Base-by-base conservation (phyloP, 225 moss, liverwort and hornwort species). In the Straminergon stramineum region DNA sequence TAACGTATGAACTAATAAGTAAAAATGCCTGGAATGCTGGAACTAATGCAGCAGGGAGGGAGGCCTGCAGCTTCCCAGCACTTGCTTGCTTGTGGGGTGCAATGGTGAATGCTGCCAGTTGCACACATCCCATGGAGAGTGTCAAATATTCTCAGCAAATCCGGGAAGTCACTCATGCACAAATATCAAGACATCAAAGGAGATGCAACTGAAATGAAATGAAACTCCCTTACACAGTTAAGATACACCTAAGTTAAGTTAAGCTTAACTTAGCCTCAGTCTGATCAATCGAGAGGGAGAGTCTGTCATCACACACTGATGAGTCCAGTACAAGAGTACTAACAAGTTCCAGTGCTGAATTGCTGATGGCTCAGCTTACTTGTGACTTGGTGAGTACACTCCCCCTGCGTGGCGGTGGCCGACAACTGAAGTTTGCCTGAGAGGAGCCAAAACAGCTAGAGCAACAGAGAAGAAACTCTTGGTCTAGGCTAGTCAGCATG, bases 381-480 rank as follows among this genome's bases (percentile, higher is more conserved):
- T 19, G 55, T 28, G 68, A n/a, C 27, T 57, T 17, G 57, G 57
- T 17, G 34, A 35, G 48, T 45, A 74, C 45, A 17, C 45, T 74
- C 13, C 20, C 76, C n/a, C n/a, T 18, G 52, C 3, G 0, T 2
- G 0, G 73, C 9, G 0, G 52, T 20, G 37, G 15, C 3, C 0
- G 9, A 27, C 79, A 27, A 79, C 79, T 16, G 57, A 81, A 58
- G 4, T 81, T 31, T 1, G n/a, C n/a, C n/a, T n/a, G 41, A 61
- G 60, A 37, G 26, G 27, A 41, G 14, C 10, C 0, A 9, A 81
- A 31, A 9, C 9, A 18, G n/a, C n/a, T n/a, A n/a, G 34, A 51
- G 32, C 51, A 7, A 21, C 37, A 37, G 17, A 2, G 26, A 83
- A 66, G 17, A 28, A 41, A 60, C 26, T 41, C 26, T 6, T 28